Evolutionary conservation across 495 filamentous ascomycete species (phyloP).

Genomic region (Darksidea phi): DNA sequence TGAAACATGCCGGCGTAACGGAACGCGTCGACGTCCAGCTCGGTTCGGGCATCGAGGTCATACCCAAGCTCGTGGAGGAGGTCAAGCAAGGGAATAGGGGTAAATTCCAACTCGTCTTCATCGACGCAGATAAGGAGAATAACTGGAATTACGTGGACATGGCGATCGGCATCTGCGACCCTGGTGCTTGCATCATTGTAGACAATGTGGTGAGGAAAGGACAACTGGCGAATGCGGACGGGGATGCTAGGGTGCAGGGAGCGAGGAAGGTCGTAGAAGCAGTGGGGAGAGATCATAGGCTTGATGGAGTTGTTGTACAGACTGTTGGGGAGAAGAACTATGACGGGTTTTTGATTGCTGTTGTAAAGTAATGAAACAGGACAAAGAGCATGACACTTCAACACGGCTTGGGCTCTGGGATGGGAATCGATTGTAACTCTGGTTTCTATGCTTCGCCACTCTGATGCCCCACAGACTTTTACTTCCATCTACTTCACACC

Average conservation of each 20-base stretch:
- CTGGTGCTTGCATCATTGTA: conserved; percentile 38
- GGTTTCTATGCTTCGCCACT: no score
- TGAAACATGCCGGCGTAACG: conserved; percentile 36
- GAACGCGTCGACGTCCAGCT: conserved; percentile 40
- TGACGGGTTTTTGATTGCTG: conserved; percentile 51
- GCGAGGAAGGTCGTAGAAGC: conserved; percentile 46
- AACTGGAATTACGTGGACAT: conserved; percentile 42
- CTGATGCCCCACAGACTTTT: no score
- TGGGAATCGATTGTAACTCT: no score
- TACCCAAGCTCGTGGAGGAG: conserved; percentile 39
- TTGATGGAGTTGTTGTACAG: conserved; percentile 53
- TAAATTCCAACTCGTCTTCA: conserved; percentile 41
- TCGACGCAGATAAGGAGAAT: conserved; percentile 46
- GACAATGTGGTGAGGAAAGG: conserved; percentile 45
- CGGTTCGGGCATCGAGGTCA: conserved; percentile 40
- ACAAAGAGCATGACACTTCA: no score
- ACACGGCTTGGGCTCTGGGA: no score
- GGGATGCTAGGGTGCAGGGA: conserved; percentile 30
- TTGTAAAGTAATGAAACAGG: conserved; percentile 35
- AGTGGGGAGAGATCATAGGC: conserved; percentile 47
- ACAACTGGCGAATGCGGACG: conserved; percentile 32
- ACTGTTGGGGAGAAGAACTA: conserved; percentile 54
- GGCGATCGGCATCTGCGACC: conserved; percentile 29
- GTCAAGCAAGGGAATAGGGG: conserved; percentile 37
- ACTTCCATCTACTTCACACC: conserved; percentile 26